Conservation (phyloP, 169 alveolate genomes). For the Plasmodium fragile region DNA sequence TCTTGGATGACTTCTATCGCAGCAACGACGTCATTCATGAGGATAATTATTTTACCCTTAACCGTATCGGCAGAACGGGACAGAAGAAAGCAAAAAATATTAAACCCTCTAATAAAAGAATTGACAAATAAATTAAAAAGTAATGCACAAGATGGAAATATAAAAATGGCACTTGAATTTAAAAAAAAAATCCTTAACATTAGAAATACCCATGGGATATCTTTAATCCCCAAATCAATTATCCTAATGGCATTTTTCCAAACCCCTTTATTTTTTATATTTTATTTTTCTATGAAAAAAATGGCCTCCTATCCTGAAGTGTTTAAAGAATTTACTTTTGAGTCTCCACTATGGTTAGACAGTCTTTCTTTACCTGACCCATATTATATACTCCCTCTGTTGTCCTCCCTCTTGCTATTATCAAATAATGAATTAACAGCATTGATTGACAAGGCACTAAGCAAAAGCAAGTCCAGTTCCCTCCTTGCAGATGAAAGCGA, state of each 20-base stretch:
- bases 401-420: slow-evolving; percentile 77
- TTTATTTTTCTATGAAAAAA: slow-evolving; percentile 82
- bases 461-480: not conserved
- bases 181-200: slow-evolving; percentile 75
- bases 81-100: slow-evolving; percentile 81
- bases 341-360: slow-evolving; percentile 82
- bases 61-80: slow-evolving; percentile 82
- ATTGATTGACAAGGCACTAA: slow-evolving; percentile 37
- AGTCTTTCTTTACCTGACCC: slow-evolving; percentile 86
- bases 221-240: slow-evolving; percentile 78
- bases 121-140: slow-evolving; percentile 79
- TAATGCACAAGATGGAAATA: slow-evolving; percentile 76
- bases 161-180: slow-evolving; percentile 62
- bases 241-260: slow-evolving; percentile 79
- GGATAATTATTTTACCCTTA: slow-evolving; percentile 79
- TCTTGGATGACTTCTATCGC: slow-evolving; percentile 52
- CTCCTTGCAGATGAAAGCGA: slow-evolving; percentile 25
- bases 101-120: slow-evolving; percentile 79
- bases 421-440: slow-evolving; percentile 72
- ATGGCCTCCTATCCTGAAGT: slow-evolving; percentile 80
- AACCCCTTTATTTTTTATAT: slow-evolving; percentile 80
- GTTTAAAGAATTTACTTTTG: slow-evolving; percentile 80
- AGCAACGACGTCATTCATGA: slow-evolving; percentile 77
- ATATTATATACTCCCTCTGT: slow-evolving; percentile 79
- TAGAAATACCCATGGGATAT: slow-evolving; percentile 76